phyloP scores from a whole-genome alignment of 2,329 filamentous ascomycete genomes.

The Penicillium sp. region DNA sequence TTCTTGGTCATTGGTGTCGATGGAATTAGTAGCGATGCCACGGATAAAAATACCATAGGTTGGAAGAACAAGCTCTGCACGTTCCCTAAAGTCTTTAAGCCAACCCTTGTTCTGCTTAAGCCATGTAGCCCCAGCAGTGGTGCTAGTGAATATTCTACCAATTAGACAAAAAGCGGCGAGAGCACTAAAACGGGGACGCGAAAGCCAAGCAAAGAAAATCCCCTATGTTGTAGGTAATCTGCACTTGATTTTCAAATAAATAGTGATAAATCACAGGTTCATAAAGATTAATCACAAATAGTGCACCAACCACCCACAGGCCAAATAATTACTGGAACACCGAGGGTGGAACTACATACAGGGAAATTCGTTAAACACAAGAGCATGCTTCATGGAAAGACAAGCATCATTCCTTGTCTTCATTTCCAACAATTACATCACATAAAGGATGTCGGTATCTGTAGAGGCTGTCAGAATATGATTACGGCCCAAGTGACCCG shows the following conservation, averaged over 20 bases:
- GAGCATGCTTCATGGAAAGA: constrained; percentile 7
- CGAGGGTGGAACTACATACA: constrained; percentile 21
- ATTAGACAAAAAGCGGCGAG: too few relatives aligned
- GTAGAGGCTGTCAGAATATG: constrained; percentile 17
- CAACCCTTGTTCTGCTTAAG: too few relatives aligned
- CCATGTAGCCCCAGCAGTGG: too few relatives aligned
- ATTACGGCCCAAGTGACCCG: background rate
- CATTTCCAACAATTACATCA: constrained; percentile 52
- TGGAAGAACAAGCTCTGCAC: too few relatives aligned
- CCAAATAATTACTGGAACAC: constrained; percentile 12
- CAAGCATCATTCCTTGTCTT: background rate
- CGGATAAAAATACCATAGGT: too few relatives aligned
- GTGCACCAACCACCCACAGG: constrained; percentile 13
- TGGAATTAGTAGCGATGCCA: too few relatives aligned
- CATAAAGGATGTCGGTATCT: constrained; percentile 66
- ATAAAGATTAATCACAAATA: constrained; percentile 14
- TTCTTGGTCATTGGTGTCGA: too few relatives aligned
- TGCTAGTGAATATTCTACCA: too few relatives aligned
- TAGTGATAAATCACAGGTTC: constrained; percentile 9
- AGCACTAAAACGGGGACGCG: too few relatives aligned
- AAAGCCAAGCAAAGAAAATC: too few relatives aligned
- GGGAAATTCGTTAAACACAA: constrained; percentile 18
- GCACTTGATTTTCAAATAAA: background rate
- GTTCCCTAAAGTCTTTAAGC: too few relatives aligned
- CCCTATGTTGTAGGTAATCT: background rate